Evolutionary conservation across 2,329 filamentous ascomycete species (phyloP).

Genomic region (Ophiocordyceps polyrhachis-furcata): DNA sequence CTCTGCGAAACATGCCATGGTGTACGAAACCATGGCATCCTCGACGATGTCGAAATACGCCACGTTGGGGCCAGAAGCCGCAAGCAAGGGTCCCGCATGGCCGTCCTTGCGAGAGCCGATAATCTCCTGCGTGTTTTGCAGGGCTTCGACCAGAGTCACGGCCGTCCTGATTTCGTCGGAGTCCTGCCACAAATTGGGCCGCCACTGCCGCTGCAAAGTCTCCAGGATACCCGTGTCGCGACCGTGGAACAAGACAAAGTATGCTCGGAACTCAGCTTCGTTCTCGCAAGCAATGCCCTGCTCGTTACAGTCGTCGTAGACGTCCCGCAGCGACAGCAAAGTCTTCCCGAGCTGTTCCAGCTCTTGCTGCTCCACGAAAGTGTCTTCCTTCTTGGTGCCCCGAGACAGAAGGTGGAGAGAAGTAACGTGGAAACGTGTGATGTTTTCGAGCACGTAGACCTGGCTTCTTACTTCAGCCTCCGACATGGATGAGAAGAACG

Average conservation of each 20-base stretch:
- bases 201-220: constrained; percentile 37
- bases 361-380: constrained; percentile 49
- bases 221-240: constrained; percentile 36
- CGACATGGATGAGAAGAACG: constrained; percentile 43
- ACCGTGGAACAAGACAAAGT: constrained; percentile 44
- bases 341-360: constrained; percentile 48
- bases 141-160: constrained; percentile 37
- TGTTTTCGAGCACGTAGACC: constrained; percentile 46
- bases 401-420: constrained; percentile 44
- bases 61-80: constrained; percentile 29
- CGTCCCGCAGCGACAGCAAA: constrained; percentile 43
- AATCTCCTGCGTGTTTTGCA: constrained; percentile 38
- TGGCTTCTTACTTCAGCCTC: constrained; percentile 37
- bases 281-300: constrained; percentile 39
- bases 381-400: constrained; percentile 33
- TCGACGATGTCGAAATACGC: constrained; percentile 43
- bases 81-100: constrained; percentile 26
- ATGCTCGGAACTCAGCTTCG: constrained; percentile 47
- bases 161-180: constrained; percentile 43
- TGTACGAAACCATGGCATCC: constrained; percentile 39
- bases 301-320: constrained; percentile 46
- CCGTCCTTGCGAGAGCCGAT: constrained; percentile 36
- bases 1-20: constrained; percentile 51
- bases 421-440: constrained; percentile 47
- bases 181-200: constrained; percentile 31